Evolutionary conservation across 164 flowering plant species (phyloP).

Genomic region (Magnolia changhungtana): DNA sequence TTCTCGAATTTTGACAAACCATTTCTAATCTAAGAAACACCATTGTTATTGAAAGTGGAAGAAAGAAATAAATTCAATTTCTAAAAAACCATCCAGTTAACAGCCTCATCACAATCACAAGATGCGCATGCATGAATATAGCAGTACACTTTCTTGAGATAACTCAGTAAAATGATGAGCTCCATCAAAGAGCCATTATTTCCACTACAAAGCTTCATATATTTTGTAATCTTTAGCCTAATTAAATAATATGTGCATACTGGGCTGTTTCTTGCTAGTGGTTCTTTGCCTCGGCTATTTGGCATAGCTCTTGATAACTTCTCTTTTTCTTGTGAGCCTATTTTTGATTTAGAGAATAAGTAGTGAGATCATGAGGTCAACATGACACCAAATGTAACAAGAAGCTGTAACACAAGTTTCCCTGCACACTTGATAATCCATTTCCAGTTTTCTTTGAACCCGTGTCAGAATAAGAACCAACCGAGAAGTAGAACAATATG

Average conservation of each 20-base stretch:
- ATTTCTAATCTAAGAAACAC: too few relatives aligned
- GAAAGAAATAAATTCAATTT: too few relatives aligned
- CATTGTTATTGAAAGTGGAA: too few relatives aligned
- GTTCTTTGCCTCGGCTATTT: conserved; percentile 46
- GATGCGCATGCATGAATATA: too few relatives aligned
- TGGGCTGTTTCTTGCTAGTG: conserved; percentile 56
- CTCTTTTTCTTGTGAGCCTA: conserved; percentile 46
- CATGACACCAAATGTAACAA: not conserved
- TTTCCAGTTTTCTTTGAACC: conserved; percentile 59
- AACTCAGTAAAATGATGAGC: too few relatives aligned
- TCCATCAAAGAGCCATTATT: too few relatives aligned
- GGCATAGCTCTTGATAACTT: conserved; percentile 37
- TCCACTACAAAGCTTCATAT: too few relatives aligned
- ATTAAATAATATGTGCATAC: conserved; percentile 7
- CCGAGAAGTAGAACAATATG: not conserved
- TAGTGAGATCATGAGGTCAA: not conserved
- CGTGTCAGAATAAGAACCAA: not conserved
- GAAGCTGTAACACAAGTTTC: not conserved
- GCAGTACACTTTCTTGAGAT: too few relatives aligned
- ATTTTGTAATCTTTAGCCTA: too few relatives aligned
- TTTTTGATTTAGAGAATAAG: not conserved
- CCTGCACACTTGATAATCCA: conserved; percentile 47
- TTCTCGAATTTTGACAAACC: too few relatives aligned
- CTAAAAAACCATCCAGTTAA: too few relatives aligned
- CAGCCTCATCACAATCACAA: too few relatives aligned